Base-by-base conservation (phyloP, 352 stramenopile species). In the Aphanomyces invadans region DNA sequence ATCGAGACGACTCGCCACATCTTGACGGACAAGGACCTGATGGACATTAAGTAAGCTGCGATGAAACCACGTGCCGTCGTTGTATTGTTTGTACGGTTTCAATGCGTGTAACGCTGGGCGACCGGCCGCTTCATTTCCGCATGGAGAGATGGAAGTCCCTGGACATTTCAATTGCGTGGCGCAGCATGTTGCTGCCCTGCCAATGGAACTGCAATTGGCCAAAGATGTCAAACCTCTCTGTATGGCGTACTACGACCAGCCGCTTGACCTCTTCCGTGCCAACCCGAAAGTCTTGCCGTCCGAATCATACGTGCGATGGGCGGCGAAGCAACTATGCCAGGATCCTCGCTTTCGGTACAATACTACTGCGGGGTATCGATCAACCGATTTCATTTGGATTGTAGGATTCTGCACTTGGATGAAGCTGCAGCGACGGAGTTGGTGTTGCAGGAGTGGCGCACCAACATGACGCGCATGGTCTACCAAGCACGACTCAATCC, bases 21-120 rank as follows among this genome's bases (percentile, higher is more conserved):
- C 19, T 75, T 90, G 42, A 79, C 83, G 67, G 74, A 83, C 64
- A 81, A 90, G 65, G 73, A 83, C 23, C 69, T 92, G 33, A 69
- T 79, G 25, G 83, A 90, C 63, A 73, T 92, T 69, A 92, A 92
- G 75, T 92, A 81, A 70, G n/a, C n/a, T n/a, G n/a, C 38, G 36
- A 42, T 42, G 15, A 42, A 15, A 42, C 10, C 32, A 7, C 10
- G 25, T 46, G 31, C 28, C 21, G 10, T 5, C 53, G 32, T 42
- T 42, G 36, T 42, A 15, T 42, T 42, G 36, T 2, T 61, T 26
- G 53, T n/a, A n/a, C n/a, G n/a, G n/a, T n/a, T n/a, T n/a, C n/a
- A n/a, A n/a, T n/a, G n/a, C n/a, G n/a, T n/a, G n/a, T n/a, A n/a
- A n/a, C n/a, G n/a, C n/a, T n/a, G n/a, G n/a, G n/a, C n/a, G n/a